These are phyloP conservation scores for Fistulifera solaris DNA, from an alignment of 108 stramenopile species.

Conservation along the genomic window DNA sequence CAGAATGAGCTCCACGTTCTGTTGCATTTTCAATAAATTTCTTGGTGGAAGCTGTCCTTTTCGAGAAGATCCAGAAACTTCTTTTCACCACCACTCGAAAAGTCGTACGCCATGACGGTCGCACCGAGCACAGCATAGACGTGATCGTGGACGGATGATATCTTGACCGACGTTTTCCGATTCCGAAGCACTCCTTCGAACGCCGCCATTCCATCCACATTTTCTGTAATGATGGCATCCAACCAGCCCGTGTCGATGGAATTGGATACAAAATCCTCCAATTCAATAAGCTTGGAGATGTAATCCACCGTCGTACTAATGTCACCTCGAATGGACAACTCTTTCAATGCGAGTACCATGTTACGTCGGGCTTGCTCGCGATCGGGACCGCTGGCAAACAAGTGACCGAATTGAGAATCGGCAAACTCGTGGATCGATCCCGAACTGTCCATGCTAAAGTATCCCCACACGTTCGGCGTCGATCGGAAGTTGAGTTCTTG, in stretches of 20 bases:
- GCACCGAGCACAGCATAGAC: constrained; percentile 69
- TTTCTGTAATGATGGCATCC: constrained; percentile 86
- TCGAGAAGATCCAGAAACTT: constrained; percentile 70
- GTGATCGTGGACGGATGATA: constrained; percentile 32
- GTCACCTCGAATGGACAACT: constrained; percentile 96
- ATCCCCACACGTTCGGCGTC: constrained; percentile 99
- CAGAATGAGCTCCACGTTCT: constrained; percentile 86
- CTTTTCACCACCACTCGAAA: constrained; percentile 38
- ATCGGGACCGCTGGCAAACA: constrained; percentile 91
- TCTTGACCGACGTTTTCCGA: constrained; percentile 3
- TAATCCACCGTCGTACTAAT: constrained; percentile 99
- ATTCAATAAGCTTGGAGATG: constrained; percentile 91
- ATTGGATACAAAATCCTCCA: constrained; percentile 92
- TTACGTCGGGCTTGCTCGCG: constrained; percentile 92
- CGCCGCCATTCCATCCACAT: constrained; percentile 31
- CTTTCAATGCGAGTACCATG: constrained; percentile 96
- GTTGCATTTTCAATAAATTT: constrained; percentile 61
- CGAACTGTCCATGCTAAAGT: constrained; percentile 96
- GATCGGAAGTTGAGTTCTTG: constrained; percentile 97
- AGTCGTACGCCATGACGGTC: constrained; percentile 62
- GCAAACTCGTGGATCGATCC: constrained; percentile 99
- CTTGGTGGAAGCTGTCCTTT: constrained; percentile 87
- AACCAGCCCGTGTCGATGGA: constrained; percentile 98
- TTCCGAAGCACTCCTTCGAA: constrained; percentile 15
- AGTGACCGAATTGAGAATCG: constrained; percentile 99